A percentile compares a stretch with the other conserved stretches of the same genome.
phyloP scores from a whole-genome alignment of 1,139 yeast genomes.

The Nakaseomyces glabratus region DNA sequence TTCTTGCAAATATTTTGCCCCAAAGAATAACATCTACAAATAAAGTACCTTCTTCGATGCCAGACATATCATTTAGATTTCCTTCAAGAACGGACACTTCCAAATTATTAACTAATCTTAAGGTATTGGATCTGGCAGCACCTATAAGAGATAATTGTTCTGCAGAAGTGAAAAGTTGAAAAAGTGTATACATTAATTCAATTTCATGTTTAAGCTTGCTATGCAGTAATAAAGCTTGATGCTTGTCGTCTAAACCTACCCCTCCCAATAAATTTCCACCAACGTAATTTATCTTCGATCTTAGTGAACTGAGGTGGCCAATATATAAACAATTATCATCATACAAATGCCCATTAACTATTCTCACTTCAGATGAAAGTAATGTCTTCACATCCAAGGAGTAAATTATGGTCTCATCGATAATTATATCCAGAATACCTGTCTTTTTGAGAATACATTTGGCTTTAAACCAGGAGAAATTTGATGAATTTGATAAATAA shows the following conservation, averaged over 20 bases:
- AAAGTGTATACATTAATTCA: slow-evolving; percentile 3
- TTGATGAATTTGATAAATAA: slow-evolving; percentile 11
- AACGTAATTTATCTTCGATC: slow-evolving; percentile 23
- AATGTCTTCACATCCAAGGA: slow-evolving; percentile 50
- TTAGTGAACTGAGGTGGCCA: slow-evolving; percentile 47
- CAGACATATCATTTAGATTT: slow-evolving; percentile 31
- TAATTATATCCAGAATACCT: slow-evolving; percentile 55
- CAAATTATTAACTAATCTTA: slow-evolving; percentile 47
- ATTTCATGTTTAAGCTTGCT: slow-evolving; percentile 1
- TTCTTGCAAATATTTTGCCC: slow-evolving; percentile 62
- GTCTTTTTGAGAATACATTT: slow-evolving; percentile 63
- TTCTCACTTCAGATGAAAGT: slow-evolving; percentile 58
- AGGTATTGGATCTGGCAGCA: slow-evolving; percentile 23
- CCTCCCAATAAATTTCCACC: slow-evolving; percentile 2
- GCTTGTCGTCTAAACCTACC: slow-evolving; percentile 1
- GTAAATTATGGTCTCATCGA: slow-evolving; percentile 60
- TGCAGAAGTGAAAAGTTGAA: slow-evolving; percentile 56
- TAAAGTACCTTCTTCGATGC: slow-evolving; percentile 31
- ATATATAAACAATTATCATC: slow-evolving; percentile 49
- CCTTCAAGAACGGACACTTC: slow-evolving; percentile 62
- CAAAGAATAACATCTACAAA: slow-evolving; percentile 54
- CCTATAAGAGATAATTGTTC: slow-evolving; percentile 36
- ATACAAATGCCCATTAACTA: slow-evolving; percentile 59
- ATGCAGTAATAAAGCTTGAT: slow-evolving; percentile 4
- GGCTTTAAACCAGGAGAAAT: slow-evolving; percentile 59